These are phyloP conservation scores for Candida quercuum DNA, from an alignment of 805 yeast species.

Conservation along the genomic window DNA sequence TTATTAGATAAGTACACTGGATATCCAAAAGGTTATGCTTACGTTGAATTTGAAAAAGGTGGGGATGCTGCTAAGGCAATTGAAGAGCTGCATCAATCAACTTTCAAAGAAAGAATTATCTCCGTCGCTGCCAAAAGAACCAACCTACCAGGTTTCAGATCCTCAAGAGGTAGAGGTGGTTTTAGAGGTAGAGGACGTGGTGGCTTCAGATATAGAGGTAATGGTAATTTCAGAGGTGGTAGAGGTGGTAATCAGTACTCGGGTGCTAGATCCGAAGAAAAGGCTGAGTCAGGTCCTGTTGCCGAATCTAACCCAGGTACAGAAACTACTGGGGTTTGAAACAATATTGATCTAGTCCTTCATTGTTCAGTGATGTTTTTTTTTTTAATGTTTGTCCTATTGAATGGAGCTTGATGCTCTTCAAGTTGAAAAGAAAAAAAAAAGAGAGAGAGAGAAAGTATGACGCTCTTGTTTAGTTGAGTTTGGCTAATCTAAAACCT, in stretches of 20 bases:
- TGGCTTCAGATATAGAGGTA: constrained; percentile 2
- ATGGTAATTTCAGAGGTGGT: constrained; percentile 4
- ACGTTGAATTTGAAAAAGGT: constrained; percentile 45
- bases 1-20: constrained; percentile 41
- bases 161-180: constrained; percentile 13
- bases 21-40: constrained; percentile 55
- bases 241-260: background rate
- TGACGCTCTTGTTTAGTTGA: no score
- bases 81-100: constrained; percentile 32
- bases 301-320: background rate
- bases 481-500: no score
- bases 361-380: background rate
- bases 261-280: no score
- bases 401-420: background rate
- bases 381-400: background rate
- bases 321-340: background rate
- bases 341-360: background rate
- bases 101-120: constrained; percentile 42
- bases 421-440: no score
- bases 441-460: no score
- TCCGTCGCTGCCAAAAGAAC: constrained; percentile 48
- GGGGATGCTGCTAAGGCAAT: constrained; percentile 44
- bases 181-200: constrained; percentile 7
- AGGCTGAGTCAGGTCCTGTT: background rate
- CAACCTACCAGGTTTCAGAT: constrained; percentile 42